Evolutionary conservation across 2,329 filamentous ascomycete species (phyloP), one percentile per base, ranked within the genome.

Genomic region (Lecanoromycetidae sp.): DNA sequence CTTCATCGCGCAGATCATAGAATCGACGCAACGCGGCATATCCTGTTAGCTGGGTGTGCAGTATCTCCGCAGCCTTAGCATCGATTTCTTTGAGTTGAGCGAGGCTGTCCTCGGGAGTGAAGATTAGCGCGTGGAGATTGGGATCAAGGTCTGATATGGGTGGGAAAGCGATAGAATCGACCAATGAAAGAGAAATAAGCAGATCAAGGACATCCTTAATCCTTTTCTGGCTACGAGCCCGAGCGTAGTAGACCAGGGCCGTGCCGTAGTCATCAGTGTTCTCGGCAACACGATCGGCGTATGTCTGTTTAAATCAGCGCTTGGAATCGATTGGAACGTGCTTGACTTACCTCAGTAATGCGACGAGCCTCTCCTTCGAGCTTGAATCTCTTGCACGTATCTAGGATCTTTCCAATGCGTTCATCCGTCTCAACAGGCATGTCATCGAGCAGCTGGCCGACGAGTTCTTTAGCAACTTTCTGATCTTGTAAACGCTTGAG

Each of bases 11-110:
- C n/a, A 88, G 74, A 52, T 88, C 82, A 63, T 94, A 96, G 68
- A 90, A 95, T 55, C 81, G 82, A 29, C 90, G 83, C 17, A 96
- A 71, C 0, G 87, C 94, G 19, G 88, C 90, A 59, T 96, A 96
- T 19, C 90, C 90, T 61, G 85, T 91, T 8, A 95, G 78, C 66
- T 88, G 82, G 52, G 82, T 84, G 38, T 88, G 85, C 3, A 96
- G 72, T 9, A 94, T 75, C 56, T 84, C 76, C 7, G 88, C 90
- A 6, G 87, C 88, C 59, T 88, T 82, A 26, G 83, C 68, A 57
- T 95, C 90, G 44, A 82, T 23, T 22, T 75, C 74, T 5, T 85
- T 84, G 44, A 90, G 78, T 25, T 76, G 71, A 46, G 81, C 77
- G 3, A 96, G 71, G 0, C 84, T 82, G 12, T 76, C 66, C 55